phyloP scores from a whole-genome alignment of 2,329 filamentous ascomycete species.

The Sporothrix brasiliensis region DNA sequence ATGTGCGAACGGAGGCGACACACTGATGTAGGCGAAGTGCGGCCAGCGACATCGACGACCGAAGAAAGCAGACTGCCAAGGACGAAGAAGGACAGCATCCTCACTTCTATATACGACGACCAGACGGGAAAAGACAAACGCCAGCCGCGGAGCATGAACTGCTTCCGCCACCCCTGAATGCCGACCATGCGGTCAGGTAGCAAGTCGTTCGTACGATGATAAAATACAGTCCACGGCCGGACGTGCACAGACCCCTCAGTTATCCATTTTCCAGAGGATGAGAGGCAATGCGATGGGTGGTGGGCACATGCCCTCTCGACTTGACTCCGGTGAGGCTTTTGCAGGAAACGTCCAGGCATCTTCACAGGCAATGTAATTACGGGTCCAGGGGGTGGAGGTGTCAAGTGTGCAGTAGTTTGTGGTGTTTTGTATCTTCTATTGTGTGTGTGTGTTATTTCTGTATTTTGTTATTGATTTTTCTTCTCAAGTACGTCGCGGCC shows the following conservation, averaged over 20 bases:
- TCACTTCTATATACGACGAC: slow-evolving; percentile 4
- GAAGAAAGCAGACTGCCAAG: slow-evolving; percentile 2
- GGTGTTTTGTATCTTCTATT: not conserved
- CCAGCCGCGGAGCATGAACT: not conserved
- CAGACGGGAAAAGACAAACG: not conserved
- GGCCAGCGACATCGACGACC: not conserved
- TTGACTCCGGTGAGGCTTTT: not conserved
- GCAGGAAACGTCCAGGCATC: no score
- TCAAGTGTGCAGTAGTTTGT: slow-evolving; percentile 18
- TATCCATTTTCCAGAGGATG: not conserved
- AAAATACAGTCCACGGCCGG: not conserved
- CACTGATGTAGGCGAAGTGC: not conserved
- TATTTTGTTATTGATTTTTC: no score
- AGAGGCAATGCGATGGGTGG: not conserved
- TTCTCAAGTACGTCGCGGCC: no score
- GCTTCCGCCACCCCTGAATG: slow-evolving; percentile 3
- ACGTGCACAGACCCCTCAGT: not conserved
- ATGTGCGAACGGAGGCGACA: no score
- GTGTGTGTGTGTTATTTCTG: not conserved
- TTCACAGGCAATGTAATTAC: not conserved
- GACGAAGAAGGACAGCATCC: not conserved
- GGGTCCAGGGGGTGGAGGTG: slow-evolving; percentile 14
- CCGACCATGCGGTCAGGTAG: not conserved
- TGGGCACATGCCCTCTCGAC: not conserved
- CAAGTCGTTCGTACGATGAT: not conserved